Evolutionary conservation across 345 rosid species (phyloP).

Genomic region (Arabidopsis suecica): DNA sequence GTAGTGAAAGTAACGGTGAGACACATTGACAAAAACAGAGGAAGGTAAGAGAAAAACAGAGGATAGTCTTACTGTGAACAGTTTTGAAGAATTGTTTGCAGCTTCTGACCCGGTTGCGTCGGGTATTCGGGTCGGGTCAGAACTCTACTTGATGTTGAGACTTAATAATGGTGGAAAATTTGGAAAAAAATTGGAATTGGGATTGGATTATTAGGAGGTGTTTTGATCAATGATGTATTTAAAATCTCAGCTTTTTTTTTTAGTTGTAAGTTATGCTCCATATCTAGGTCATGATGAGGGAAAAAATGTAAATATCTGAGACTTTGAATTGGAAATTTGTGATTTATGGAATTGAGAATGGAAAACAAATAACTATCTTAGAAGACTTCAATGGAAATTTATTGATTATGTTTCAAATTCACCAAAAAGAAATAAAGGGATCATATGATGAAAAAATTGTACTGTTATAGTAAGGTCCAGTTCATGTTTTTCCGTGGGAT

Average conservation of each 20-base stretch:
- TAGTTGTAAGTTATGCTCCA: conserved; percentile 18
- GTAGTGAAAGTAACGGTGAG: conserved; percentile 20
- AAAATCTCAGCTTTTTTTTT: conserved; percentile 7
- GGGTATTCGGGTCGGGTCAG: conserved; percentile 39
- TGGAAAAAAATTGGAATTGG: background rate
- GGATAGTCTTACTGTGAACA: conserved; percentile 17
- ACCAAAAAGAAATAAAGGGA: background rate
- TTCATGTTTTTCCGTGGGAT: conserved; percentile 23
- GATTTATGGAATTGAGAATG: background rate
- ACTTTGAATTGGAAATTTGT: conserved; percentile 4
- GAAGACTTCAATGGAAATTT: background rate
- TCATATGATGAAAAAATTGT: conserved; percentile 3
- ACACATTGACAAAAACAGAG: conserved; percentile 22
- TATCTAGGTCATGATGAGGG: conserved; percentile 14
- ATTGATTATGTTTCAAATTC: background rate
- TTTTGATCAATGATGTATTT: background rate
- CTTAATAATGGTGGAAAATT: background rate
- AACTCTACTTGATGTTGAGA: conserved; percentile 12
- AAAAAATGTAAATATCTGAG: conserved; percentile 24
- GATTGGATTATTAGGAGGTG: conserved; percentile 25
- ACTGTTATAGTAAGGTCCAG: conserved; percentile 4
- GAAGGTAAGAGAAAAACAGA: conserved; percentile 26
- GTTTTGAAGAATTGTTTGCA: conserved; percentile 25
- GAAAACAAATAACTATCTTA: background rate
- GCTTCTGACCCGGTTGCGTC: conserved; percentile 35